Conservation (phyloP, 371 early-diverging fungal species). For the Rhizopus arrhizus region DNA sequence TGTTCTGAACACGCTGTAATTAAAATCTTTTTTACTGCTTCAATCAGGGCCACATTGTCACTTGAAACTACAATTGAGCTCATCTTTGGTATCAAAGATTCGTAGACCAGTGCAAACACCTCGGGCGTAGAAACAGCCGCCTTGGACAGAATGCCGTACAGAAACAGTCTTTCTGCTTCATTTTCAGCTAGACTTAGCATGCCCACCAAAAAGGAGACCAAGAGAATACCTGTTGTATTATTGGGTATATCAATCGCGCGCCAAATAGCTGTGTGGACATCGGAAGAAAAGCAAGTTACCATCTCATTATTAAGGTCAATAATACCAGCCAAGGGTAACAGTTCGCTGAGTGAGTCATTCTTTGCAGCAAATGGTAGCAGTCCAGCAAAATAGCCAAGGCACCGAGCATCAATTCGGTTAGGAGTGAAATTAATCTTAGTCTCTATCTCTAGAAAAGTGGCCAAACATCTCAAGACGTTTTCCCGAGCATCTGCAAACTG, state of each 20-base stretch:
- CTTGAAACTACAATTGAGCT: constrained; percentile 48
- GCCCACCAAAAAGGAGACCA: constrained; percentile 62
- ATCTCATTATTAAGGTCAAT: constrained; percentile 28
- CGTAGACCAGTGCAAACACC: constrained; percentile 54
- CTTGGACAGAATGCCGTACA: constrained; percentile 69
- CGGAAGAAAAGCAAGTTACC: not conserved
- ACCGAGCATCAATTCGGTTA: constrained; percentile 25
- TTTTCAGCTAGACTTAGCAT: constrained; percentile 67
- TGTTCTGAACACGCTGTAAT: constrained; percentile 70
- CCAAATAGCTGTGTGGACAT: constrained; percentile 20
- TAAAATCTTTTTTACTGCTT: constrained; percentile 64
- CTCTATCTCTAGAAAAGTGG: constrained; percentile 70
- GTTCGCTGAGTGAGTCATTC: constrained; percentile 47
- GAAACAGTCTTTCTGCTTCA: constrained; percentile 64
- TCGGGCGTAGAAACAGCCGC: constrained; percentile 59
- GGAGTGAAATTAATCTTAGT: constrained; percentile 38
- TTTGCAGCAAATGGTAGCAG: constrained; percentile 52
- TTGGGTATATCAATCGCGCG: constrained; percentile 45
- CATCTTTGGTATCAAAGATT: constrained; percentile 55
- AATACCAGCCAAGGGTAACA: constrained; percentile 51
- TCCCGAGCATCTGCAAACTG: constrained; percentile 49
- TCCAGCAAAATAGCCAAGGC: constrained; percentile 48
- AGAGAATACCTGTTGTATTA: constrained; percentile 56
- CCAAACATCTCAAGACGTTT: constrained; percentile 66
- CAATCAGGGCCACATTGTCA: constrained; percentile 47